A percentile compares a stretch with the other conserved stretches of the same genome.
These are phyloP conservation scores for Syzygium malaccense DNA, from an alignment of 441 rosid genomes.

Conservation along the genomic window DNA sequence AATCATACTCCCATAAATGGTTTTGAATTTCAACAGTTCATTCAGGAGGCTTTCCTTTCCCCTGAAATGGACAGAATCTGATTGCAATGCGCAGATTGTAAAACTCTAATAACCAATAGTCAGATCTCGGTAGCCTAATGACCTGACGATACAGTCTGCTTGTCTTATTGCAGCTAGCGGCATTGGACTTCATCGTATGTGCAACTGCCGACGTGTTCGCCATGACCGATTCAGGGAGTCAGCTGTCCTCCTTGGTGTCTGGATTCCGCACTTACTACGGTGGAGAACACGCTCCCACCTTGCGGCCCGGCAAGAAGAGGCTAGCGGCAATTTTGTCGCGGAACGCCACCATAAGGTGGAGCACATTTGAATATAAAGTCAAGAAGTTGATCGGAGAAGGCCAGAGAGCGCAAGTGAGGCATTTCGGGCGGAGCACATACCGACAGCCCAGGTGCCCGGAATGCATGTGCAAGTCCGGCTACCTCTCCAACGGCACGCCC, in stretches of 20 bases:
- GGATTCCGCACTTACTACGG: conserved; percentile 87
- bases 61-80: not conserved
- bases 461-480: conserved; percentile 65
- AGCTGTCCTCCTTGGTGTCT: conserved; percentile 80
- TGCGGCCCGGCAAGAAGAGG: conserved; percentile 92
- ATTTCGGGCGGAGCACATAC: conserved; percentile 74
- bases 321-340: conserved; percentile 67
- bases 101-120: not conserved
- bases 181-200: conserved; percentile 82
- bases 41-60: not conserved
- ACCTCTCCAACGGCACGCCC: not conserved
- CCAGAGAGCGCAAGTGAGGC: conserved; percentile 43
- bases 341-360: conserved; percentile 57
- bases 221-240: conserved; percentile 97
- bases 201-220: conserved; percentile 89
- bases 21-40: not conserved
- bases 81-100: not conserved
- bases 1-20: not conserved
- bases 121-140: not conserved
- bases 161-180: conserved; percentile 53
- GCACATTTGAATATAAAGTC: conserved; percentile 50
- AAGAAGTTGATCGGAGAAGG: conserved; percentile 79
- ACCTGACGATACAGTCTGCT: not conserved
- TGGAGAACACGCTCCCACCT: conserved; percentile 50
- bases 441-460: conserved; percentile 82